Conservation (phyloP, 2,329 filamentous ascomycete species). For the Aureobasidium lini region DNA sequence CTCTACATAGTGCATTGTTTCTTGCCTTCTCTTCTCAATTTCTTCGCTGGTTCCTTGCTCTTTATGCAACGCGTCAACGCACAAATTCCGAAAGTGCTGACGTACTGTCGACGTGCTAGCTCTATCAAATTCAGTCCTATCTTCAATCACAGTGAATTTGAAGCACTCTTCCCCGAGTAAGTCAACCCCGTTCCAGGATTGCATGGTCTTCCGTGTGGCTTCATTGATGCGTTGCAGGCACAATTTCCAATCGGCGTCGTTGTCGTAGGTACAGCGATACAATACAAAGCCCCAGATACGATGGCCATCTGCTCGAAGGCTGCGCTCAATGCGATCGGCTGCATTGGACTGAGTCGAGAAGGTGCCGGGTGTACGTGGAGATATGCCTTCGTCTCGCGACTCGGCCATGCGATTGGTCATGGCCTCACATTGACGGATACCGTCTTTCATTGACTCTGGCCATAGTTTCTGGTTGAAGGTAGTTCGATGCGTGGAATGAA, state of each 20-base stretch:
- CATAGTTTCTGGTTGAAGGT: no score
- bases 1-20: not conserved
- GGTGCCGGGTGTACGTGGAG: not conserved
- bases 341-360: not conserved
- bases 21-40: not conserved
- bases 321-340: not conserved
- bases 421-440: no score
- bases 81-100: slow-evolving; percentile 16
- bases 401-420: no score
- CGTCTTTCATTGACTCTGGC: no score
- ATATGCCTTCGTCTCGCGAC: no score
- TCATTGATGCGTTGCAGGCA: slow-evolving; percentile 13
- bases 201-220: not conserved
- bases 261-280: slow-evolving; percentile 17
- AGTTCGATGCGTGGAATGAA: no score
- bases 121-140: slow-evolving; percentile 13
- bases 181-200: slow-evolving; percentile 22
- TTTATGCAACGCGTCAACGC: not conserved
- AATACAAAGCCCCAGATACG: slow-evolving; percentile 17
- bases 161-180: slow-evolving; percentile 32
- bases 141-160: slow-evolving; percentile 35
- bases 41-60: slow-evolving; percentile 12
- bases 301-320: slow-evolving; percentile 5
- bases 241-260: slow-evolving; percentile 15
- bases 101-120: slow-evolving; percentile 13